phyloP scores from a whole-genome alignment of 192 early-diverging fungal genomes.

The Piromyces sp. region DNA sequence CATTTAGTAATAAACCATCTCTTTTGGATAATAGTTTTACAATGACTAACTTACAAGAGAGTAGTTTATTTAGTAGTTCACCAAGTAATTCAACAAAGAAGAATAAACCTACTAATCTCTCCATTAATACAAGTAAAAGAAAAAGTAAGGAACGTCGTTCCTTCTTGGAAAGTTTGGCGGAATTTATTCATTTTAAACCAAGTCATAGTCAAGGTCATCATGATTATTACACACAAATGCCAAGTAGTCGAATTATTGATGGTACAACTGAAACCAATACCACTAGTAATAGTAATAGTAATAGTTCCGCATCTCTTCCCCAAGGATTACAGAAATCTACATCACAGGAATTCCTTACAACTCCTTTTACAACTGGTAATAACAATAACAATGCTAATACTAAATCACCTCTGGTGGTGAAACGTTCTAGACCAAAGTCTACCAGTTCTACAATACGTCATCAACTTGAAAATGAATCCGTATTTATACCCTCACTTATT shows the following conservation, averaged over 20 bases:
- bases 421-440: neutral
- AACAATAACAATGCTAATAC: neutral
- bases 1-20: neutral
- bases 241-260: neutral
- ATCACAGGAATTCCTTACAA: neutral
- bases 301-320: neutral
- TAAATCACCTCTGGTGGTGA: neutral
- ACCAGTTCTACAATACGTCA: neutral
- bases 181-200: neutral
- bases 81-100: neutral
- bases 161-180: neutral
- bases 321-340: neutral
- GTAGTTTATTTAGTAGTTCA: neutral
- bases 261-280: neutral
- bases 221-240: no score
- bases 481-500: constrained; percentile 3
- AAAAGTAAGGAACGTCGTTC: neutral
- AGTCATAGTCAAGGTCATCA: neutral
- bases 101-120: neutral
- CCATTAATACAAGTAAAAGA: neutral
- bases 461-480: neutral
- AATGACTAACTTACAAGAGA: neutral
- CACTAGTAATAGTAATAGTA: neutral
- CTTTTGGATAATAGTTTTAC: neutral
- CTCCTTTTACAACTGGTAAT: neutral